phyloP scores from a whole-genome alignment of 345 rosid species.

The Lepidium aucheri region DNA sequence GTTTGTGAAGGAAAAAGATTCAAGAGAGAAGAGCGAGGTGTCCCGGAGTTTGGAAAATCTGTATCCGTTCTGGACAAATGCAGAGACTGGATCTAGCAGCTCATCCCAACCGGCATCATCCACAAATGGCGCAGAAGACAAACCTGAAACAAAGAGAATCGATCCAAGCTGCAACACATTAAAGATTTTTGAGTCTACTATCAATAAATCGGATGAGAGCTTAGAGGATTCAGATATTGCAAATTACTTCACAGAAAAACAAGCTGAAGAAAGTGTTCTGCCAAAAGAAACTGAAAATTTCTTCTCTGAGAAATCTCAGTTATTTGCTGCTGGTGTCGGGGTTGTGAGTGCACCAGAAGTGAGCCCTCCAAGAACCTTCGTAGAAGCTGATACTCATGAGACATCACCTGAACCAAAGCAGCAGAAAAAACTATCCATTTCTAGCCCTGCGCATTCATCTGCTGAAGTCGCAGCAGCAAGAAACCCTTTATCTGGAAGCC shows the following conservation, averaged over 20 bases:
- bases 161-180: conserved; percentile 48
- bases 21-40: conserved; percentile 28
- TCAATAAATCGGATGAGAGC: conserved; percentile 39
- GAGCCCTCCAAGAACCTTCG: conserved; percentile 12
- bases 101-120: conserved; percentile 36
- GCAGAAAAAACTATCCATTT: conserved; percentile 4
- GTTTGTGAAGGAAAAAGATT: conserved; percentile 32
- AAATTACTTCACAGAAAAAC: conserved; percentile 39
- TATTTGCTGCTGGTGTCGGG: conserved; percentile 28
- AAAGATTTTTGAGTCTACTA: conserved; percentile 37
- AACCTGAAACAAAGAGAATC: conserved; percentile 59
- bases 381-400: conserved; percentile 30
- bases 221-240: conserved; percentile 44
- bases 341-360: conserved; percentile 21
- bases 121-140: conserved; percentile 50
- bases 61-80: conserved; percentile 24
- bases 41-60: conserved; percentile 36
- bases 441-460: conserved; percentile 5
- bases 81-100: conserved; percentile 32
- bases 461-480: conserved; percentile 30
- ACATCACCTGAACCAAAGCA: conserved; percentile 18
- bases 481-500: conserved; percentile 27
- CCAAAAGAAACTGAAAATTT: conserved; percentile 30
- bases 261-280: conserved; percentile 18
- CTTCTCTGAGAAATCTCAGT: conserved; percentile 23